phyloP scores from a whole-genome alignment of 2,329 filamentous ascomycete species.

The Helotiales sp. region DNA sequence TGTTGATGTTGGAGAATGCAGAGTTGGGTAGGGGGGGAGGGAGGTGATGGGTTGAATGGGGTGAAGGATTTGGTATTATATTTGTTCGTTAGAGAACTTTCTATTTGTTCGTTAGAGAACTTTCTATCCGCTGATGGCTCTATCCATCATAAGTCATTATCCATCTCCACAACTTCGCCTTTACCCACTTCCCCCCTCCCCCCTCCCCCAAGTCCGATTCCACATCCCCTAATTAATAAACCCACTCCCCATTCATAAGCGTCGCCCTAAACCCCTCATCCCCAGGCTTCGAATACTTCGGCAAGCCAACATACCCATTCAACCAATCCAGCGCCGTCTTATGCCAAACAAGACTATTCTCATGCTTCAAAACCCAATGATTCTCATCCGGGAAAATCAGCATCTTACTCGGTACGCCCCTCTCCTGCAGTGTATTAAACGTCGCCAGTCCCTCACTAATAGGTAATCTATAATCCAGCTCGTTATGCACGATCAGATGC shows the following conservation, averaged over 20 bases:
- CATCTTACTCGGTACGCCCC: conserved; percentile 64
- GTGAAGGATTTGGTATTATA: not conserved
- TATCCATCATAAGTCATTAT: too few relatives aligned
- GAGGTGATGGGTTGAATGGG: not conserved
- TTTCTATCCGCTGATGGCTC: too few relatives aligned
- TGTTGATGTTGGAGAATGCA: conserved; percentile 14
- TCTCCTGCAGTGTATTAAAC: conserved; percentile 60
- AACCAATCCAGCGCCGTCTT: conserved; percentile 79
- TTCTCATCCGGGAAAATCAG: conserved; percentile 72
- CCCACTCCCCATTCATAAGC: conserved; percentile 31
- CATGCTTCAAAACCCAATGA: conserved; percentile 82
- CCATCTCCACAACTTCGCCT: too few relatives aligned
- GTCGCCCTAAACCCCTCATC: conserved; percentile 23
- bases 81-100: too few relatives aligned
- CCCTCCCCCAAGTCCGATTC: not conserved
- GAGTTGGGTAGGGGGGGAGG: conserved; percentile 10
- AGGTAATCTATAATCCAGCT: conserved; percentile 84
- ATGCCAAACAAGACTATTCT: conserved; percentile 87
- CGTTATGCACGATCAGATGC: conserved; percentile 84
- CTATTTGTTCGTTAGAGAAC: too few relatives aligned
- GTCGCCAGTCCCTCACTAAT: conserved; percentile 75
- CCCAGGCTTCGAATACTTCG: conserved; percentile 16
- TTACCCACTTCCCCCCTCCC: not conserved
- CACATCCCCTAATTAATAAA: conserved; percentile 16
- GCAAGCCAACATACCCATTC: conserved; percentile 46